These are phyloP conservation scores for Guyanaporus albipodus DNA, from an alignment of 768 basidiomycete genomes.

Conservation along the genomic window DNA sequence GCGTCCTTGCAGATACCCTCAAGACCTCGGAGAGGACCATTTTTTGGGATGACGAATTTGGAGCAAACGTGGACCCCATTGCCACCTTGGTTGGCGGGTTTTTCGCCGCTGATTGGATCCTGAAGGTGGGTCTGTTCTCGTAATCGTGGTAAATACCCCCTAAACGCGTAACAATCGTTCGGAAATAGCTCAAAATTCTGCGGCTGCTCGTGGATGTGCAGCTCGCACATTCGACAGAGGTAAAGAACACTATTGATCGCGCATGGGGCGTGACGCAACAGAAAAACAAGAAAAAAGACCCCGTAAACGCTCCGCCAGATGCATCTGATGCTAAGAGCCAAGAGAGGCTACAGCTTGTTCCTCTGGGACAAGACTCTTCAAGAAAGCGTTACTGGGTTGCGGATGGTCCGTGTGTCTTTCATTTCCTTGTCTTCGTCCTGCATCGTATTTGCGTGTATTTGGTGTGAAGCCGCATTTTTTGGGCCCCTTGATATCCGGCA, in stretches of 20 bases:
- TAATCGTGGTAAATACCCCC: conserved; percentile 24
- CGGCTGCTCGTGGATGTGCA: conserved; percentile 85
- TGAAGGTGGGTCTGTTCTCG: conserved; percentile 58
- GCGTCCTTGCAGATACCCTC: conserved; percentile 67
- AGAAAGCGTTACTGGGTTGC: conserved; percentile 82
- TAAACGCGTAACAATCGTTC: conserved; percentile 26
- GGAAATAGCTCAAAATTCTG: conserved; percentile 68
- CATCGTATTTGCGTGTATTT: conserved; percentile 73
- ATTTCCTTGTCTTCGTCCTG: conserved; percentile 31
- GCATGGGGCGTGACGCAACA: conserved; percentile 84
- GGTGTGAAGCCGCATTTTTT: conserved; percentile 45
- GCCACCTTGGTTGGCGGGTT: conserved; percentile 62
- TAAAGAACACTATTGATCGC: conserved; percentile 73
- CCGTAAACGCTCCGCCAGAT: conserved; percentile 49
- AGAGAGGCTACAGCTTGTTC: conserved; percentile 59
- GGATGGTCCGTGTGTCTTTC: conserved; percentile 74
- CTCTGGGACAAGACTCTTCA: conserved; percentile 71
- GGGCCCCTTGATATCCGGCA: conserved; percentile 38
- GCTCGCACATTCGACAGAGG: conserved; percentile 60
- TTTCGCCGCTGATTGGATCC: conserved; percentile 76
- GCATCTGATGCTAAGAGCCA: conserved; percentile 62
- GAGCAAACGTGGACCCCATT: conserved; percentile 73
- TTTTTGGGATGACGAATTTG: conserved; percentile 73
- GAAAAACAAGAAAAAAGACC: conserved; percentile 80
- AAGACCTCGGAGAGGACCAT: conserved; percentile 70